Conservation (phyloP, 345 rosid genomes). For the Linum trigynum region DNA sequence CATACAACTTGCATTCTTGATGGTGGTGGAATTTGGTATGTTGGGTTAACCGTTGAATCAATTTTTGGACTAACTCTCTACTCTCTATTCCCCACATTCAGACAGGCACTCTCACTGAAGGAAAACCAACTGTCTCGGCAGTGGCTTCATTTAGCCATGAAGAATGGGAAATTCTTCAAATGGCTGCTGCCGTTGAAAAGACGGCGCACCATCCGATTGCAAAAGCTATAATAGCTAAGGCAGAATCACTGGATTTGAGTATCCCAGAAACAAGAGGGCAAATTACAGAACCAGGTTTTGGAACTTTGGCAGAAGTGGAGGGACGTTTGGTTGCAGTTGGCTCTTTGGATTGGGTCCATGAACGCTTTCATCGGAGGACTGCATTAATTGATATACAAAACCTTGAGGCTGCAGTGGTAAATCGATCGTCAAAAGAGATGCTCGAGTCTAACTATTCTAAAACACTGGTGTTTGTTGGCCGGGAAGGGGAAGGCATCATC, state of each 20-base stretch:
- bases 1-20: background rate
- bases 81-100: conserved; percentile 20
- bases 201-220: conserved; percentile 90
- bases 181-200: conserved; percentile 94
- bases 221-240: conserved; percentile 62
- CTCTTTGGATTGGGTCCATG: conserved; percentile 65
- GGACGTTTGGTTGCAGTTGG: conserved; percentile 87
- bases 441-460: conserved; percentile 53
- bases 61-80: background rate
- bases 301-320: conserved; percentile 86
- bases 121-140: conserved; percentile 68
- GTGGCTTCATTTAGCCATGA: conserved; percentile 50
- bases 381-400: conserved; percentile 32
- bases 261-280: conserved; percentile 81
- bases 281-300: conserved; percentile 82
- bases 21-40: background rate
- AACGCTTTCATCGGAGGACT: conserved; percentile 51
- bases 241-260: conserved; percentile 46
- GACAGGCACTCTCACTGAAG: conserved; percentile 97
- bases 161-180: conserved; percentile 63
- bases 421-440: conserved; percentile 27
- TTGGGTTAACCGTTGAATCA: background rate
- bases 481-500: conserved; percentile 75
- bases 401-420: conserved; percentile 38
- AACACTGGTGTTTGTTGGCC: conserved; percentile 78